Base-by-base conservation (phyloP, 345 rosid species). In the Gossypium bickii region DNA sequence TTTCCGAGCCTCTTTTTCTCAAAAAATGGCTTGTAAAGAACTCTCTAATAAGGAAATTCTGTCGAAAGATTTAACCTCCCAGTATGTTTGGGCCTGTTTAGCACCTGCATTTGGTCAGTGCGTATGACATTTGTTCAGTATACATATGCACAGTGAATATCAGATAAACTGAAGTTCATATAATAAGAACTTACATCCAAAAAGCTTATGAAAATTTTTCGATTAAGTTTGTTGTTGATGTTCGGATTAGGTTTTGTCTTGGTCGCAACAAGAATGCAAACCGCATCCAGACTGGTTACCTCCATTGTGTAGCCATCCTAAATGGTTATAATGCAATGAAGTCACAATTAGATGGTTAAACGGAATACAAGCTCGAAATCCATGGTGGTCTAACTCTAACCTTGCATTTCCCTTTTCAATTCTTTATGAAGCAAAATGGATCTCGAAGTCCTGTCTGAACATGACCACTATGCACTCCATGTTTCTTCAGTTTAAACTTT, bases 281-380 rank as follows among this genome's bases (percentile, higher is more conserved):
- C 93, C 27, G 86, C 85, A 22, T 86, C 90, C 2, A 87, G 67
- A 55, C 92, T 88, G 20, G 77, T 77, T 41, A 72, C 84, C 86
- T 90, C 94, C 74, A 72, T 78, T 24, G 98, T 94, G 75, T 86
- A 92, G 67, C 93, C 97, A 79, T 94, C 98, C 97, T 25, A 25
- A 25, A 25, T 25, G 27, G 27, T 25, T 25, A 25, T 25, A 25
- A 25, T 25, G 27, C 27, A 25, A 25, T 25, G 27, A 25, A 25
- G 27, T 25, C 27, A 25, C 27, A 25, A 25, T 25, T 25, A 2
- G 27, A 25, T 25, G 27, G 27, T 25, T 25, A 25, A 25, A 25
- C 27, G 2, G 51, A 47, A 47, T 2, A 8, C 10, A 2, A 47
- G 12, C 15, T 47, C 10, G 51, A 12, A 47, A 47, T 47, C 12